Conservation (phyloP, 2,329 filamentous ascomycete genomes). For the Trichoderma breve region DNA sequence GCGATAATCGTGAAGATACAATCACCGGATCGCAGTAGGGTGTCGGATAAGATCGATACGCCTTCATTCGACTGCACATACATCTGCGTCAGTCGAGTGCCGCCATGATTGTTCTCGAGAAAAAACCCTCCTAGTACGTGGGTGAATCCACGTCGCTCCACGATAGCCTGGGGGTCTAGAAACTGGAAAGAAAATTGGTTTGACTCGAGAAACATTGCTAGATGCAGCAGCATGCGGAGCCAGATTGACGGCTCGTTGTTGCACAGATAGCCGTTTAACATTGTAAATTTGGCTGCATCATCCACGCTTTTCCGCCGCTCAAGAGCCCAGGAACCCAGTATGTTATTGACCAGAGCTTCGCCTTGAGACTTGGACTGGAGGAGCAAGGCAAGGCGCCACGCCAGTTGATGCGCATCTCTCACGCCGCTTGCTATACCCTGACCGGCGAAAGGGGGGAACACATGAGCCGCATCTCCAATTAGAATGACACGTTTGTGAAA, state of each 20-base stretch:
- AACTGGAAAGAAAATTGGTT: not conserved
- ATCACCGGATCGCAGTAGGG: not conserved
- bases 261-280: constrained; percentile 11
- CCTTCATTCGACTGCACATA: not conserved
- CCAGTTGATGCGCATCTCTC: constrained; percentile 34
- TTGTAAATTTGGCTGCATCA: constrained; percentile 11
- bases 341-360: not conserved
- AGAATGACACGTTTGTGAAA: constrained; percentile 40
- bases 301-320: constrained; percentile 21
- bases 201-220: not conserved
- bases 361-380: not conserved
- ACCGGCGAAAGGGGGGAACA: constrained; percentile 48
- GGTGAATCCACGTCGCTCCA: not conserved
- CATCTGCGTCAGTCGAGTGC: not conserved
- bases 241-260: constrained; percentile 8
- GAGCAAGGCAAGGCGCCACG: constrained; percentile 30
- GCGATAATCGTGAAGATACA: not conserved
- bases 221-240: not conserved
- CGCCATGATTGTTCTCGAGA: not conserved
- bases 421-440: constrained; percentile 38
- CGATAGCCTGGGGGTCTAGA: not conserved
- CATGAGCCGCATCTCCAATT: constrained; percentile 50
- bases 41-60: not conserved
- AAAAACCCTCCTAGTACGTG: not conserved
- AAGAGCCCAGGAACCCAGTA: constrained; percentile 7